These are phyloP conservation scores for Coemansia sp. DNA, from an alignment of 192 early-diverging fungal species.

Conservation along the genomic window DNA sequence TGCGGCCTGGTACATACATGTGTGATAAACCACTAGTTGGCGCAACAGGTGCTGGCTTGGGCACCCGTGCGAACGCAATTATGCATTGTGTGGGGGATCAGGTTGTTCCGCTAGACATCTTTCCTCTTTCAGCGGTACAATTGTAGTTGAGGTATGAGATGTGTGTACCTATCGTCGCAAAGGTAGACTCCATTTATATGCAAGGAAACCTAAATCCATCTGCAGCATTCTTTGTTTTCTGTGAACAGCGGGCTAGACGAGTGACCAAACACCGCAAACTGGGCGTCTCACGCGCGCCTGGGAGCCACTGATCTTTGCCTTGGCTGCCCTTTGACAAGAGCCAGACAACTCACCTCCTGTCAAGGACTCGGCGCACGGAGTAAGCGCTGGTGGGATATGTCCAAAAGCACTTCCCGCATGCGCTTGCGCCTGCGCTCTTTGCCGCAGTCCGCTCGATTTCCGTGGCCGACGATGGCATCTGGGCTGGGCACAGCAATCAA, in stretches of 20 bases:
- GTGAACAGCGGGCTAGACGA: neutral
- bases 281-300: constrained; percentile 1
- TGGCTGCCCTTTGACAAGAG: neutral
- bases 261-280: neutral
- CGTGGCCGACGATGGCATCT: neutral
- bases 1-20: neutral
- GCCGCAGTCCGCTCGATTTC: neutral
- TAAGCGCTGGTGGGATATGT: neutral
- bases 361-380: neutral
- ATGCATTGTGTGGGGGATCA: neutral
- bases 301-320: neutral
- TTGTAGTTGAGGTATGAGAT: neutral
- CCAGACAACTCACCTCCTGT: neutral
- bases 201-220: neutral
- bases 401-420: neutral
- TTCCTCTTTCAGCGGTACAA: neutral
- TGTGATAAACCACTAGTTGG: neutral
- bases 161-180: neutral
- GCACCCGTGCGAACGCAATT: neutral
- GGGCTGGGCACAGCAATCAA: neutral
- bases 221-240: neutral
- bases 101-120: neutral
- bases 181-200: neutral
- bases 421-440: neutral
- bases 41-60: neutral